phyloP scores from a whole-genome alignment of 1,139 yeast species.

The Blastobotrys indianensis region DNA sequence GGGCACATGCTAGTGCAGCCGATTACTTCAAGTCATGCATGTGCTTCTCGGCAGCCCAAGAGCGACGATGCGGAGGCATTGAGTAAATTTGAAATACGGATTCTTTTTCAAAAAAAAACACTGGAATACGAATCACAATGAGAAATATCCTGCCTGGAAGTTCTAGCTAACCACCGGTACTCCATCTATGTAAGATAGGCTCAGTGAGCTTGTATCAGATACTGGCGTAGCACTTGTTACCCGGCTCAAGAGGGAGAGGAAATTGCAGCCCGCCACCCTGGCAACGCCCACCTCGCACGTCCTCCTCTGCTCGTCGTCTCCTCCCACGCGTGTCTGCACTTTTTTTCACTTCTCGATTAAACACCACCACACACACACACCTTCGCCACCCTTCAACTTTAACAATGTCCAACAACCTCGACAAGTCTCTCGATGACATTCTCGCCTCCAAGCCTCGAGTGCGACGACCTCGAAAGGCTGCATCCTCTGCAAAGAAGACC shows the following conservation, averaged over 20 bases:
- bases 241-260: not conserved
- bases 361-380: not conserved
- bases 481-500: constrained; percentile 12
- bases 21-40: no score
- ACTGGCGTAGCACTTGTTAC: constrained; percentile 87
- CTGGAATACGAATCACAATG: no score
- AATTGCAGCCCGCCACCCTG: not conserved
- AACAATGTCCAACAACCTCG: constrained; percentile 63
- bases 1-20: no score
- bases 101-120: no score
- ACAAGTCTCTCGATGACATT: constrained; percentile 93
- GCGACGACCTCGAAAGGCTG: constrained; percentile 17
- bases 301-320: not conserved
- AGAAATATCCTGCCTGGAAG: no score
- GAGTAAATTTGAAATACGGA: no score
- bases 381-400: not conserved
- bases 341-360: constrained; percentile 1
- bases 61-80: no score
- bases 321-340: not conserved
- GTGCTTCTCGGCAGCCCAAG: no score
- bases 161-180: no score
- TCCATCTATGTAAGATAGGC: no score
- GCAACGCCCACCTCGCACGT: not conserved
- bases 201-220: no score
- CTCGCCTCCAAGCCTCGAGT: constrained; percentile 59